Conservation (phyloP, 768 basidiomycete genomes). For the Pleurotus eryngii region DNA sequence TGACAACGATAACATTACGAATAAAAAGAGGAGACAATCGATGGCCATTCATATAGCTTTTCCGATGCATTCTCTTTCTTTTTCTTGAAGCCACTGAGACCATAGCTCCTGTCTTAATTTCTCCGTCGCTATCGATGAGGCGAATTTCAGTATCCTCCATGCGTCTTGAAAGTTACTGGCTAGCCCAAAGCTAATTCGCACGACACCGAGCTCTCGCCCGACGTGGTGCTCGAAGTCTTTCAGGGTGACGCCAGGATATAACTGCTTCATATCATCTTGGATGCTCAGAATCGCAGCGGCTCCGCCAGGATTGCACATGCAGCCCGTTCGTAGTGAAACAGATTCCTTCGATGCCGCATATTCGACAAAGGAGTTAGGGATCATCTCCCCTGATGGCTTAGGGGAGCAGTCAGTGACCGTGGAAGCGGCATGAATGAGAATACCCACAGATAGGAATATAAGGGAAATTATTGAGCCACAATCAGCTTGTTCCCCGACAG, state of each 20-base stretch:
- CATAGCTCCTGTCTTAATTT: slow-evolving; percentile 34
- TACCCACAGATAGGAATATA: slow-evolving; percentile 60
- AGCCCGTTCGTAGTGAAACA: slow-evolving; percentile 79
- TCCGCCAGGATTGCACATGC: slow-evolving; percentile 87
- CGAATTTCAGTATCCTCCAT: slow-evolving; percentile 53
- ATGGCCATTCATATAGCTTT: slow-evolving; percentile 25
- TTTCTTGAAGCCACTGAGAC: slow-evolving; percentile 31
- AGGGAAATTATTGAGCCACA: slow-evolving; percentile 62
- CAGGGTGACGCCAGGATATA: slow-evolving; percentile 58
- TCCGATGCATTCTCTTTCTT: slow-evolving; percentile 20
- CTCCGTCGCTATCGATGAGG: slow-evolving; percentile 40
- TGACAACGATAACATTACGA: slow-evolving; percentile 1
- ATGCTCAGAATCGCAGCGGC: slow-evolving; percentile 71
- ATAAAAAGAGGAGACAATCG: slow-evolving; percentile 4
- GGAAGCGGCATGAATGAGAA: background rate
- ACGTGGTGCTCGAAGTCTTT: slow-evolving; percentile 57
- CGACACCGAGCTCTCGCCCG: slow-evolving; percentile 70
- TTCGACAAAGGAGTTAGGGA: slow-evolving; percentile 74
- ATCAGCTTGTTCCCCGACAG: slow-evolving; percentile 64
- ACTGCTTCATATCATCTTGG: slow-evolving; percentile 56
- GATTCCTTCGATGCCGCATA: slow-evolving; percentile 58
- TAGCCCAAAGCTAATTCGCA: slow-evolving; percentile 75
- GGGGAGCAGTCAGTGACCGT: slow-evolving; percentile 8
- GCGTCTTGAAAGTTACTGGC: slow-evolving; percentile 78
- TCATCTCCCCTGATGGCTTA: slow-evolving; percentile 62